phyloP scores from a whole-genome alignment of 2,329 filamentous ascomycete species.

The Boeremia exigua region DNA sequence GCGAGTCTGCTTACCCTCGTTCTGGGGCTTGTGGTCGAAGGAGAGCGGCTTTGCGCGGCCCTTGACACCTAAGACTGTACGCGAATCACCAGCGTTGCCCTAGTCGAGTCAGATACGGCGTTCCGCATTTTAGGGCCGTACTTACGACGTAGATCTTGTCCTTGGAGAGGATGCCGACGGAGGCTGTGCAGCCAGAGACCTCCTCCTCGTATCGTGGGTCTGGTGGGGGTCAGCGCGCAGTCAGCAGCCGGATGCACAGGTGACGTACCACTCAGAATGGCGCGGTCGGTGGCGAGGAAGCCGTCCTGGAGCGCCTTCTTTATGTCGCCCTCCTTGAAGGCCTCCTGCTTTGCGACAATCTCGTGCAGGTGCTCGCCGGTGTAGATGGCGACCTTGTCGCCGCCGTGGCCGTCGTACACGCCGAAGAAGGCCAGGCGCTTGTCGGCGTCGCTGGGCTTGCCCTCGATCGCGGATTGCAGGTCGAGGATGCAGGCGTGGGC shows the following conservation, averaged over 20 bases:
- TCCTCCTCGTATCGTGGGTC: slow-evolving; percentile 98
- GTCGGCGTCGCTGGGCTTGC: slow-evolving; percentile 67
- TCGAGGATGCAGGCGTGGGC: slow-evolving; percentile 90
- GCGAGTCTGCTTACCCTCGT: slow-evolving; percentile 72
- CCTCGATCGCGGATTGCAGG: slow-evolving; percentile 68
- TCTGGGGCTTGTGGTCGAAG: slow-evolving; percentile 99
- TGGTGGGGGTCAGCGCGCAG: slow-evolving; percentile 53
- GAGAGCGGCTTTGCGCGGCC: slow-evolving; percentile 96
- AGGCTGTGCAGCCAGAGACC: slow-evolving; percentile 96
- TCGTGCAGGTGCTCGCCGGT: slow-evolving; percentile 91
- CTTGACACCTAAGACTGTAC: slow-evolving; percentile 94
- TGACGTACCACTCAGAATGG: slow-evolving; percentile 86
- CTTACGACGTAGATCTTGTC: slow-evolving; percentile 95
- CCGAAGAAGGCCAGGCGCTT: slow-evolving; percentile 92
- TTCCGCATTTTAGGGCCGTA: slow-evolving; percentile 39
- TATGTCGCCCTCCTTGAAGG: slow-evolving; percentile 88
- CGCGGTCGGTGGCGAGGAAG: slow-evolving; percentile 93
- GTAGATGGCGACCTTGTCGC: slow-evolving; percentile 94
- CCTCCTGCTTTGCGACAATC: slow-evolving; percentile 93
- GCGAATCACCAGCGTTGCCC: slow-evolving; percentile 97
- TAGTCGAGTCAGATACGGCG: slow-evolving; percentile 49
- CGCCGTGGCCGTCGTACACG: slow-evolving; percentile 96
- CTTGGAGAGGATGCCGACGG: slow-evolving; percentile 84
- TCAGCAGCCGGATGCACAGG: slow-evolving; percentile 6
- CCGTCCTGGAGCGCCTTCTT: slow-evolving; percentile 97